These are phyloP conservation scores for Epichloe bromicola DNA, from an alignment of 2,329 filamentous ascomycete genomes.

Conservation along the genomic window DNA sequence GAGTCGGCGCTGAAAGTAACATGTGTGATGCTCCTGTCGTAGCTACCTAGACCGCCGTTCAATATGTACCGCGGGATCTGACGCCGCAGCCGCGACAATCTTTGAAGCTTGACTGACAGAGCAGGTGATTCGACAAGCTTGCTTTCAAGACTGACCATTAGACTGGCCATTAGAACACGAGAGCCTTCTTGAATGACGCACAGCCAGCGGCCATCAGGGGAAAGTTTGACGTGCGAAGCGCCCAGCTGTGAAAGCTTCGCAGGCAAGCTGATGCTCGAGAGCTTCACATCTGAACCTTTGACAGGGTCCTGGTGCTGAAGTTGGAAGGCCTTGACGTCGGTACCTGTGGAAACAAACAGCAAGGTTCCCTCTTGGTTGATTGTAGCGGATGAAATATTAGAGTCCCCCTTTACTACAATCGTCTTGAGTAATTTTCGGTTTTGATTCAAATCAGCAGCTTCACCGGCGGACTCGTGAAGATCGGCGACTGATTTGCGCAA, in stretches of 20 bases:
- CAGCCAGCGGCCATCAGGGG: slow-evolving; percentile 58
- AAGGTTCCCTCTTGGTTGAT: slow-evolving; percentile 61
- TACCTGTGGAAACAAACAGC: slow-evolving; percentile 62
- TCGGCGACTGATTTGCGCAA: slow-evolving; percentile 33
- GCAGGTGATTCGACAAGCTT: slow-evolving; percentile 8
- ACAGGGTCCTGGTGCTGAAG: slow-evolving; percentile 39
- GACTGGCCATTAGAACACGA: slow-evolving; percentile 34
- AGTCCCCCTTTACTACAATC: slow-evolving; percentile 55
- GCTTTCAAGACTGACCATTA: slow-evolving; percentile 24
- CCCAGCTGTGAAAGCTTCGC: slow-evolving; percentile 43
- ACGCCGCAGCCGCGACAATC: slow-evolving; percentile 39
- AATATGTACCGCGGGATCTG: slow-evolving; percentile 40
- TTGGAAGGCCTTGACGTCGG: slow-evolving; percentile 65
- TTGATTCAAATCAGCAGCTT: slow-evolving; percentile 31
- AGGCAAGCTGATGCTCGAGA: slow-evolving; percentile 58
- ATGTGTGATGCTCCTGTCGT: slow-evolving; percentile 64
- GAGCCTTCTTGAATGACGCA: slow-evolving; percentile 50
- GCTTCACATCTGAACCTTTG: slow-evolving; percentile 46
- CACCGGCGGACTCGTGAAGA: slow-evolving; percentile 27
- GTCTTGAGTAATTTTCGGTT: slow-evolving; percentile 56
- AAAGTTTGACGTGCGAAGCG: slow-evolving; percentile 56
- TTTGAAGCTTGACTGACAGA: slow-evolving; percentile 27
- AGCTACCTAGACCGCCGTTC: slow-evolving; percentile 57
- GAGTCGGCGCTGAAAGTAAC: slow-evolving; percentile 70
- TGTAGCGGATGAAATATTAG: slow-evolving; percentile 64